Base-by-base conservation (phyloP, 345 rosid species). In the Populus deltoides region DNA sequence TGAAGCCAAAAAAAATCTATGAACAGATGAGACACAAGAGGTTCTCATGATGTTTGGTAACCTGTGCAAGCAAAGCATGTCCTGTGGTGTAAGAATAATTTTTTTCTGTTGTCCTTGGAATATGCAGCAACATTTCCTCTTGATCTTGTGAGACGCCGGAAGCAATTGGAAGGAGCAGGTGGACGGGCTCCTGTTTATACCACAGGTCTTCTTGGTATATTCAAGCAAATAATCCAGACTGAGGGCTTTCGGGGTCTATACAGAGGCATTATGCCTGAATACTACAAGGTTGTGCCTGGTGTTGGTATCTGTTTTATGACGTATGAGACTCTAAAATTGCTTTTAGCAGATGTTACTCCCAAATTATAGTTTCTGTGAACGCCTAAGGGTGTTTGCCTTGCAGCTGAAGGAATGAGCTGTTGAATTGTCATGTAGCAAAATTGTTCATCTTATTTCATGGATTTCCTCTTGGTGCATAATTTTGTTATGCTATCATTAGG, bases 161-260 rank as follows among this genome's bases (percentile, higher is more conserved):
- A 89, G 95, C 98, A 96, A 76, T 81, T 96, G 81, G 98, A 96
- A 91, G 99, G 99, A 76, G 97, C 88, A 7, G 97, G 93, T 70
- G 98, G 99, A 53, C 89, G 88, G 79, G 97, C 98, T 25, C 87
- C 92, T 70, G 89, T 96, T 39, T 96, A 96, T 68, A 90, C 80
- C 12, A 82, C 92, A 0, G 93, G 99, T n/a, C 82, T 97, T 80
- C 69, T 86, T 6, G 97, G 97, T 65, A 90, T 91, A 45, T 91
- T 94, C 78, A 78, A 86, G 81, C 95, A 89, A 78, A 96, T 96
- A 88, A 78, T 91, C 71, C 86, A 83, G 85, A 75, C 90, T 0
- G 99, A 96, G 81, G 98, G 99, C 69, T 77, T 94, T 18, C 82
- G 89, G 47, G 98, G 98, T 61, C 75, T 97, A 80, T 97, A 97